phyloP scores from a whole-genome alignment of 2,329 filamentous ascomycete genomes.

The Lasiodiplodia theobromae region DNA sequence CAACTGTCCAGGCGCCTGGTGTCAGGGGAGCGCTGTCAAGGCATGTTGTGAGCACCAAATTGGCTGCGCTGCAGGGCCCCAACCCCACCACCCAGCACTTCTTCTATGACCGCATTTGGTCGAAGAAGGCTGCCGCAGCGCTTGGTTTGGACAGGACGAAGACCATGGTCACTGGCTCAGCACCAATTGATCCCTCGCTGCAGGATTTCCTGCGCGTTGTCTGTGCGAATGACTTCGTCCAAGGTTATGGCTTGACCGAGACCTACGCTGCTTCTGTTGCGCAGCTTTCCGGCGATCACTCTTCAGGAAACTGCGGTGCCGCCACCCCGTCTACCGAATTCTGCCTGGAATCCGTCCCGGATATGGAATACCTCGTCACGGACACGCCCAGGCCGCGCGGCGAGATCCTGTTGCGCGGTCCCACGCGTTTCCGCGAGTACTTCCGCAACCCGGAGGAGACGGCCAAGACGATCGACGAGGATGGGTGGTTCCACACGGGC shows the following conservation, averaged over 20 bases:
- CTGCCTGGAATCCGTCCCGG: conserved; percentile 85
- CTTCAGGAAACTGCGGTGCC: conserved; percentile 81
- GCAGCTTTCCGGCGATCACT: conserved; percentile 75
- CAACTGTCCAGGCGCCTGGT: conserved; percentile 80
- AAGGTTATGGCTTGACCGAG: conserved; percentile 95
- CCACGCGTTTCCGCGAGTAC: conserved; percentile 84
- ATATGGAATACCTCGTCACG: conserved; percentile 88
- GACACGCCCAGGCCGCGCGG: conserved; percentile 91
- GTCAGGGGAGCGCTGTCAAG: conserved; percentile 82
- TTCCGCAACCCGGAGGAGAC: conserved; percentile 92
- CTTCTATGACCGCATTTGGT: conserved; percentile 87
- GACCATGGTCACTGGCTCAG: conserved; percentile 85
- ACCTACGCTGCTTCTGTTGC: conserved; percentile 79
- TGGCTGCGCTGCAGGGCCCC: conserved; percentile 76
- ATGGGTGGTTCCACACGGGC: conserved; percentile 97
- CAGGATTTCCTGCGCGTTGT: conserved; percentile 88
- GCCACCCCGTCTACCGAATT: conserved; percentile 73
- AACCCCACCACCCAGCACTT: conserved; percentile 81
- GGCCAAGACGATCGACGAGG: conserved; percentile 76
- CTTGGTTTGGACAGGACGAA: conserved; percentile 78
- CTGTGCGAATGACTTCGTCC: conserved; percentile 78
- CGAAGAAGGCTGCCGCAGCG: conserved; percentile 82
- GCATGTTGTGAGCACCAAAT: conserved; percentile 80
- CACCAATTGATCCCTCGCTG: conserved; percentile 85
- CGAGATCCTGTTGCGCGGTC: conserved; percentile 83